Conservation (phyloP, 768 basidiomycete genomes). For the Tricholoma sp. region DNA sequence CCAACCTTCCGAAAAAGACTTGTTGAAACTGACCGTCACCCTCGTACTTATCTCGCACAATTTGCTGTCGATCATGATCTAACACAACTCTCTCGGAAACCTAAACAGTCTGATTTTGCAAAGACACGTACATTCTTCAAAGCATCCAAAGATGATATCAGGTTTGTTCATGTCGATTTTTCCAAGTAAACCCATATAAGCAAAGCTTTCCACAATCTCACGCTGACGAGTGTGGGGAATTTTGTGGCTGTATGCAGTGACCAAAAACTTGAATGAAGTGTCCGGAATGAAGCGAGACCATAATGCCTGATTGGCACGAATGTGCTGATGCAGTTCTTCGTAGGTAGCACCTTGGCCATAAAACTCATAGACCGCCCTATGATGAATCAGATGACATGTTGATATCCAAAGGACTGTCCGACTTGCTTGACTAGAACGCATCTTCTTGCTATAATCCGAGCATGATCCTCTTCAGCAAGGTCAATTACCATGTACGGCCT, state of each 20-base stretch:
- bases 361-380: slow-evolving; percentile 73
- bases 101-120: neutral
- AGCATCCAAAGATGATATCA: slow-evolving; percentile 65
- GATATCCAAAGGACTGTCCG: slow-evolving; percentile 1
- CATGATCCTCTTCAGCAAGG: slow-evolving; percentile 70
- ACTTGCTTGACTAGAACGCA: slow-evolving; percentile 83
- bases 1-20: slow-evolving; percentile 85
- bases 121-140: slow-evolving; percentile 78
- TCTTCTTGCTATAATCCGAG: slow-evolving; percentile 62
- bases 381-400: neutral
- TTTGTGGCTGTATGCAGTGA: slow-evolving; percentile 70
- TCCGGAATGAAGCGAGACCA: slow-evolving; percentile 60
- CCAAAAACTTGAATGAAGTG: slow-evolving; percentile 77
- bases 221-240: slow-evolving; percentile 64
- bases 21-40: slow-evolving; percentile 65
- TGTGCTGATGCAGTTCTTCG: slow-evolving; percentile 59
- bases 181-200: slow-evolving; percentile 80
- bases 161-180: slow-evolving; percentile 79
- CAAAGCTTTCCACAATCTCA: slow-evolving; percentile 71
- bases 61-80: slow-evolving; percentile 50
- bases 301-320: slow-evolving; percentile 33
- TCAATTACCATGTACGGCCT: slow-evolving; percentile 74
- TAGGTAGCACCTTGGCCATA: slow-evolving; percentile 71
- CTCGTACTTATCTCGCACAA: slow-evolving; percentile 43
- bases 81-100: neutral